These are phyloP conservation scores for Debaryomyces sp. DNA, from an alignment of 1,139 yeast genomes.

Conservation along the genomic window DNA sequence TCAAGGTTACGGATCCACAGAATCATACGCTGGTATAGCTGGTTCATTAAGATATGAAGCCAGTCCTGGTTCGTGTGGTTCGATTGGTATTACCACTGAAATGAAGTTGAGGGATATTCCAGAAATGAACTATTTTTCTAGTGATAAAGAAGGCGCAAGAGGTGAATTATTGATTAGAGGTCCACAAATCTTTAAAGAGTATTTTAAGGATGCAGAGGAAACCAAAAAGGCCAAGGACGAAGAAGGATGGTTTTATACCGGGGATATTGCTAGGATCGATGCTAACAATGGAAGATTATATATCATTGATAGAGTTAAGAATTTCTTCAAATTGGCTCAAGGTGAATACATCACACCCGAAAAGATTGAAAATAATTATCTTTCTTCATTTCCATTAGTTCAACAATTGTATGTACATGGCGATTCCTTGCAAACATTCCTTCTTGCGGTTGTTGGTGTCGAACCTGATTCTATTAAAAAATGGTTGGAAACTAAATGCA, in stretches of 20 bases:
- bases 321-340: slow-evolving; percentile 47
- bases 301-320: slow-evolving; percentile 47
- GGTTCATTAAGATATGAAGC: slow-evolving; percentile 33
- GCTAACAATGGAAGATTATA: slow-evolving; percentile 27
- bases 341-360: slow-evolving; percentile 51
- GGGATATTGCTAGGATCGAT: slow-evolving; percentile 41
- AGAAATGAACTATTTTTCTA: slow-evolving; percentile 36
- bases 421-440: slow-evolving; percentile 58
- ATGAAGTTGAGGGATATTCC: slow-evolving; percentile 40
- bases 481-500: slow-evolving; percentile 18
- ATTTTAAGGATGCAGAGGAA: slow-evolving; percentile 43
- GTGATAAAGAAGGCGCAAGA: slow-evolving; percentile 39
- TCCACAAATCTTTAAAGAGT: slow-evolving; percentile 39
- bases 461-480: slow-evolving; percentile 24
- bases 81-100: slow-evolving; percentile 37
- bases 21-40: slow-evolving; percentile 46
- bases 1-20: slow-evolving; percentile 53
- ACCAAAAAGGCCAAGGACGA: slow-evolving; percentile 50
- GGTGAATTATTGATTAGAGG: slow-evolving; percentile 48
- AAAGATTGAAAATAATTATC: slow-evolving; percentile 41
- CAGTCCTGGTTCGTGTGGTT: slow-evolving; percentile 46
- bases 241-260: slow-evolving; percentile 54
- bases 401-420: slow-evolving; percentile 54
- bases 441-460: slow-evolving; percentile 69
- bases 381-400: slow-evolving; percentile 34